phyloP scores from a whole-genome alignment of 2,329 filamentous ascomycete species.

The Lojkania enalia region DNA sequence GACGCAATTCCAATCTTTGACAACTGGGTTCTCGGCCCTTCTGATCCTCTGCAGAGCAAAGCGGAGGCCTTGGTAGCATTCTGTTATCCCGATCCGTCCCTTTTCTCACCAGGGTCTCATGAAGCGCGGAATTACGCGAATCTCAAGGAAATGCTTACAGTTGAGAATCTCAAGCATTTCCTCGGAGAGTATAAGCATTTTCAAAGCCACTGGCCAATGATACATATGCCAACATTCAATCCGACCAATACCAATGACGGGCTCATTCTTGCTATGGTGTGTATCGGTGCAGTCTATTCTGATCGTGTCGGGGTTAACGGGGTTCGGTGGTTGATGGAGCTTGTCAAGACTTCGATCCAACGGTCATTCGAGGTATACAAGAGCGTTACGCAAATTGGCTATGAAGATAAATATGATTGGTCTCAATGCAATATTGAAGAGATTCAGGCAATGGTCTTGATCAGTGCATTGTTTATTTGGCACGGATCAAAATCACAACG shows the following conservation, averaged over 20 bases:
- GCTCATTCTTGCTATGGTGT: conserved; percentile 70
- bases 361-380: conserved; percentile 45
- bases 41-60: conserved; percentile 52
- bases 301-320: conserved; percentile 62
- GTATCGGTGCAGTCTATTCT: conserved; percentile 75
- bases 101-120: conserved; percentile 27
- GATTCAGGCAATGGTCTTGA: conserved; percentile 66
- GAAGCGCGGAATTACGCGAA: conserved; percentile 56
- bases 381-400: conserved; percentile 40
- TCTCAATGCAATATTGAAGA: conserved; percentile 63
- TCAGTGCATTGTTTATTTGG: conserved; percentile 67
- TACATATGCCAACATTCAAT: conserved; percentile 73
- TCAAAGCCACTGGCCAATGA: conserved; percentile 72
- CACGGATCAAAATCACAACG: conserved; percentile 70
- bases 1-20: conserved; percentile 42
- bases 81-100: conserved; percentile 54
- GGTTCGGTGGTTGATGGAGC: conserved; percentile 70
- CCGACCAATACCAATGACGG: conserved; percentile 67
- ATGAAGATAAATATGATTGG: too few species aligned
- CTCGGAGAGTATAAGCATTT: conserved; percentile 72
- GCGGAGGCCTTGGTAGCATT: conserved; percentile 51
- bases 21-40: conserved; percentile 48
- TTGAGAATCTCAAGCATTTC: conserved; percentile 71
- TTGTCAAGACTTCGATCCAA: conserved; percentile 41
- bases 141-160: conserved; percentile 61